phyloP scores from a whole-genome alignment of 495 filamentous ascomycete genomes.

The Xylaria scruposa region DNA sequence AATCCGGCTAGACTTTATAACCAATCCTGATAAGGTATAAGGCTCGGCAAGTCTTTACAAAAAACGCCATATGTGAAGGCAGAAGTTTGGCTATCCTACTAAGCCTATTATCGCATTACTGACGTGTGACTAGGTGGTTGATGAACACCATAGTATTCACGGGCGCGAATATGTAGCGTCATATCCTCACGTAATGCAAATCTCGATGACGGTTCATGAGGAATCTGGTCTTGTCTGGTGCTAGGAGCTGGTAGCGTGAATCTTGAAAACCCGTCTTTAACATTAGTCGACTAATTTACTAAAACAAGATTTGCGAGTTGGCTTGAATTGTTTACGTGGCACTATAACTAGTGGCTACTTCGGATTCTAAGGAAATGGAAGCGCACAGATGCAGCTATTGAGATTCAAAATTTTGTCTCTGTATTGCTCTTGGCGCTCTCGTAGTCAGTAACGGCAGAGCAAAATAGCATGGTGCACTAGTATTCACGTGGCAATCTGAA shows the following conservation, averaged over 20 bases:
- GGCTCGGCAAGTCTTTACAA: slow-evolving; percentile 1
- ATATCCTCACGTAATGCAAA: slow-evolving; percentile 8
- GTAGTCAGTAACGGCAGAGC: not conserved
- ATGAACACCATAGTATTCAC: not conserved
- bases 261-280: not conserved
- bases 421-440: too few relatives aligned
- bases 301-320: not conserved
- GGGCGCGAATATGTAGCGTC: not conserved
- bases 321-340: slow-evolving; percentile 1
- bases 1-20: slow-evolving; percentile 16
- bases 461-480: not conserved
- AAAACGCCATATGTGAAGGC: not conserved
- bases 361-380: not conserved
- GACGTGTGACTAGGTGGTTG: not conserved
- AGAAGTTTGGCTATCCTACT: not conserved
- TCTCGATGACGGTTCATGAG: not conserved
- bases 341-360: slow-evolving; percentile 2
- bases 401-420: not conserved
- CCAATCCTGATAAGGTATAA: slow-evolving; percentile 7
- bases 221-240: not conserved
- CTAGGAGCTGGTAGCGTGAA: not conserved
- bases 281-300: not conserved
- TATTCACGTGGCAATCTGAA: slow-evolving; percentile 5
- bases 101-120: not conserved
- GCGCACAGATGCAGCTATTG: not conserved